Conservation (phyloP, 495 filamentous ascomycete species). For the Talaromyces stipitatus region DNA sequence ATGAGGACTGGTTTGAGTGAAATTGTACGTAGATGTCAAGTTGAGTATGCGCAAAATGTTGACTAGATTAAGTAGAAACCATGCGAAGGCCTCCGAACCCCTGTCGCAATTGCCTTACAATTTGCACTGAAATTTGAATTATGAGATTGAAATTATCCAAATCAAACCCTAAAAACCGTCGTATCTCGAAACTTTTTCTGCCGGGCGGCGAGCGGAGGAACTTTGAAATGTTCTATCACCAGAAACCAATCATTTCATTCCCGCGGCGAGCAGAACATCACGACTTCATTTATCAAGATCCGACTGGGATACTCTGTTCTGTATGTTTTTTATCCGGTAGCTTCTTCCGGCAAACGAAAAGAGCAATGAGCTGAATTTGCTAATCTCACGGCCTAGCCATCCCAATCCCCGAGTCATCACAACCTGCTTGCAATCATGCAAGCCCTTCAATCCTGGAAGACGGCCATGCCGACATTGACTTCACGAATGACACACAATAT, state of each 20-base stretch:
- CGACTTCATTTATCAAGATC: neutral
- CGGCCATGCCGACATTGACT: neutral
- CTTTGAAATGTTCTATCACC: neutral
- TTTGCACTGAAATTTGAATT: no score
- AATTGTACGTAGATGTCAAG: no score
- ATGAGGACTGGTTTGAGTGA: no score
- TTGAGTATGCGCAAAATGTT: no score
- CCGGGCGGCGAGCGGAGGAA: conserved; percentile 3
- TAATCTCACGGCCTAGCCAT: neutral
- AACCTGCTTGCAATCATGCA: neutral
- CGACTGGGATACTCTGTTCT: neutral
- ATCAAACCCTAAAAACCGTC: neutral
- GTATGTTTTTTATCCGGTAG: neutral
- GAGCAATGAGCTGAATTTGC: neutral
- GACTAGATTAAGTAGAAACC: no score
- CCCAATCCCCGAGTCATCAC: neutral
- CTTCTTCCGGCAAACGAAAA: no score
- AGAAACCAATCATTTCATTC: neutral
- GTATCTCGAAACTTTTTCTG: conserved; percentile 4
- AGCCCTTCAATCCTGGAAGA: neutral
- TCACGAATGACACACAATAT: neutral
- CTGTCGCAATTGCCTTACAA: no score
- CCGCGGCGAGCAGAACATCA: neutral
- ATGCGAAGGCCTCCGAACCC: no score
- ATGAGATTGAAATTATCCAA: no score